These are phyloP conservation scores for Parvularia atlantis DNA, from an alignment of 78 protist genomes.

Conservation along the genomic window DNA sequence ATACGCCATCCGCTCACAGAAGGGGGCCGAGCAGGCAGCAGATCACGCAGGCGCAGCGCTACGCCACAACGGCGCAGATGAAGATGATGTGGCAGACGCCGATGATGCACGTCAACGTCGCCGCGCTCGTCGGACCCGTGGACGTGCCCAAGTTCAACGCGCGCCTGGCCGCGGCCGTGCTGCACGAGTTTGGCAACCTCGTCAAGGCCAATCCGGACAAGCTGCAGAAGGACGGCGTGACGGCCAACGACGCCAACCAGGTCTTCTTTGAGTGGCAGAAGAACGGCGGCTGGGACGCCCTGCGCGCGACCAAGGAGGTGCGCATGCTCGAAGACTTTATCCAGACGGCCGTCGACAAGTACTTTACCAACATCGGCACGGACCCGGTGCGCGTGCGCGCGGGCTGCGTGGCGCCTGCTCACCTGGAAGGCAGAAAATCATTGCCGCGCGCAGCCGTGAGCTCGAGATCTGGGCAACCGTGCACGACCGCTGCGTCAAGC, in stretches of 20 bases:
- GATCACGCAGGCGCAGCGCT: no score
- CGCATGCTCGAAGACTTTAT: no score
- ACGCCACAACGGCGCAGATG: not conserved
- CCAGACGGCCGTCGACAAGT: no score
- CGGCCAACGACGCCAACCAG: not conserved
- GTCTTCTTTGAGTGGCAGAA: not conserved
- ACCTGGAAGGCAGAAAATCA: not conserved
- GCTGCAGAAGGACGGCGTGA: not conserved
- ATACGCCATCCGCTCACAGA: no score
- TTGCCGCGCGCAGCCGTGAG: not conserved
- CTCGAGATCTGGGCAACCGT: constrained; percentile 5
- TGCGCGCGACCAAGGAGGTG: no score
- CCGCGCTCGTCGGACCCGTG: not conserved
- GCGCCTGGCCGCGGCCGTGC: not conserved
- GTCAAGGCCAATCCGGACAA: not conserved
- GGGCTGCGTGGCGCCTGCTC: no score
- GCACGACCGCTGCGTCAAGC: not conserved
- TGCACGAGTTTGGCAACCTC: not conserved
- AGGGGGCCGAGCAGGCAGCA: no score
- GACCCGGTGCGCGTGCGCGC: no score
- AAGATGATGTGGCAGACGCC: constrained; percentile 1
- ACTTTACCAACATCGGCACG: no score
- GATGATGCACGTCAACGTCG: not conserved
- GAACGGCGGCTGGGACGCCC: no score
- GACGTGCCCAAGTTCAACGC: constrained; percentile 2